Evolutionary conservation across 371 early-diverging fungal species (phyloP).

Genomic region (Cokeromyces recurvatus): DNA sequence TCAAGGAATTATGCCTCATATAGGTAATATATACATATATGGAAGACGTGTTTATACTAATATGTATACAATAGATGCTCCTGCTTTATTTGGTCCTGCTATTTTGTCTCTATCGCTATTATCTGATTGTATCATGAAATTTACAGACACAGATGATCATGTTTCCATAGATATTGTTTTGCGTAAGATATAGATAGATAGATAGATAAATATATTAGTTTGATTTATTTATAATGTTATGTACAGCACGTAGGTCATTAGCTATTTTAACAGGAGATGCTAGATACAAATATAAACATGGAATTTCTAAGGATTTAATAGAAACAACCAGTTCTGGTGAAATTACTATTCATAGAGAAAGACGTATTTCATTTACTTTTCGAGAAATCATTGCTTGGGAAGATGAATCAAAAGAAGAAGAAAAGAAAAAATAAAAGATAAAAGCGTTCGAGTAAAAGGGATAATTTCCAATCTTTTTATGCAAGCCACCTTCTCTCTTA

Average conservation of each 20-base stretch:
- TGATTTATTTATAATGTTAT: neutral
- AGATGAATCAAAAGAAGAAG: no score
- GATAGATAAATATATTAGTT: neutral
- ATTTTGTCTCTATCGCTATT: conserved; percentile 63
- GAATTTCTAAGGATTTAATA: conserved; percentile 59
- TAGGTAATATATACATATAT: conserved; percentile 23
- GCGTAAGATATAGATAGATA: conserved; percentile 49
- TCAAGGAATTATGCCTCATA: conserved; percentile 64
- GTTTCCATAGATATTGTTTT: conserved; percentile 29
- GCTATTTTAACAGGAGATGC: conserved; percentile 59
- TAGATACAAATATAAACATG: conserved; percentile 63
- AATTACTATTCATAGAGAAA: conserved; percentile 26
- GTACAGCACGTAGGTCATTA: conserved; percentile 56
- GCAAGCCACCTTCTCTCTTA: no score
- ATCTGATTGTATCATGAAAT: conserved; percentile 68
- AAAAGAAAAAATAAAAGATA: no score
- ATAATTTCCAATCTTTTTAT: no score
- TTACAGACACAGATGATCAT: conserved; percentile 28
- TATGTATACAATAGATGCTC: conserved; percentile 59
- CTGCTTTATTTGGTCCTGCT: conserved; percentile 60
- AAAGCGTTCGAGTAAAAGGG: no score
- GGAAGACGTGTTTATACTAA: no score
- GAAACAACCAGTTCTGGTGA: conserved; percentile 30
- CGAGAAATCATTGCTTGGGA: conserved; percentile 34
- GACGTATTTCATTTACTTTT: conserved; percentile 44